Conservation (phyloP, 1,284 basidiomycete species). For the Ceratobasidium sp. region DNA sequence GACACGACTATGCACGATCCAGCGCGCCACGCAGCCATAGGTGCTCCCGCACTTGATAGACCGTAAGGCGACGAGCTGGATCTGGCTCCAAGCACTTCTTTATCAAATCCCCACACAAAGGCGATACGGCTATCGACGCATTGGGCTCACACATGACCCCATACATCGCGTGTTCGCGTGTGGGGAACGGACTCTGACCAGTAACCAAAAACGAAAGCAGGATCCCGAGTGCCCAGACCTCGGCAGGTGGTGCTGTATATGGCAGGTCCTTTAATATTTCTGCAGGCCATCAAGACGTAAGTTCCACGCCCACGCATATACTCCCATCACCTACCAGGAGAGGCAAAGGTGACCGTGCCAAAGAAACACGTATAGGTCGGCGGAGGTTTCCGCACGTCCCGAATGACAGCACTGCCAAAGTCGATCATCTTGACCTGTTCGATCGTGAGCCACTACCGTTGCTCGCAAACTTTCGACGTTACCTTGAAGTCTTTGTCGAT, state of each 20-base stretch:
- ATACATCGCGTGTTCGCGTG: slow-evolving; percentile 71
- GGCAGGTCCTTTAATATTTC: slow-evolving; percentile 82
- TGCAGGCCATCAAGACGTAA: slow-evolving; percentile 53
- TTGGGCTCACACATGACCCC: slow-evolving; percentile 56
- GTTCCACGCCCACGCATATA: slow-evolving; percentile 35
- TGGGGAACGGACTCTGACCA: slow-evolving; percentile 85
- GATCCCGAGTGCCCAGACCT: slow-evolving; percentile 93
- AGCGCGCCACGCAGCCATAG: slow-evolving; percentile 34
- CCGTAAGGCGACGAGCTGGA: slow-evolving; percentile 71
- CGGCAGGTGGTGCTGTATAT: slow-evolving; percentile 75
- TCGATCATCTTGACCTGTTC: slow-evolving; percentile 89
- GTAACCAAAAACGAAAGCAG: slow-evolving; percentile 87
- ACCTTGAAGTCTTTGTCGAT: slow-evolving; percentile 80
- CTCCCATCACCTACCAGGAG: slow-evolving; percentile 51
- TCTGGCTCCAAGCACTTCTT: slow-evolving; percentile 78
- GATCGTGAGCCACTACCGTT: neutral
- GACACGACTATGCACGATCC: slow-evolving; percentile 14
- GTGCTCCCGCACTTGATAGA: slow-evolving; percentile 66
- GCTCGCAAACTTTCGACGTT: slow-evolving; percentile 25
- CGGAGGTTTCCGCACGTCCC: slow-evolving; percentile 70
- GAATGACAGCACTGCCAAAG: slow-evolving; percentile 88
- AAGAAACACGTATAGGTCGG: slow-evolving; percentile 81
- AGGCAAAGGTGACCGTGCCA: slow-evolving; percentile 82
- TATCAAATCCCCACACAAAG: slow-evolving; percentile 67
- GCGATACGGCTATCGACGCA: slow-evolving; percentile 52